Evolutionary conservation across 768 basidiomycete species (phyloP), one percentile per base, ranked within the genome.

Genomic region (Hygrophorus pudorinus): DNA sequence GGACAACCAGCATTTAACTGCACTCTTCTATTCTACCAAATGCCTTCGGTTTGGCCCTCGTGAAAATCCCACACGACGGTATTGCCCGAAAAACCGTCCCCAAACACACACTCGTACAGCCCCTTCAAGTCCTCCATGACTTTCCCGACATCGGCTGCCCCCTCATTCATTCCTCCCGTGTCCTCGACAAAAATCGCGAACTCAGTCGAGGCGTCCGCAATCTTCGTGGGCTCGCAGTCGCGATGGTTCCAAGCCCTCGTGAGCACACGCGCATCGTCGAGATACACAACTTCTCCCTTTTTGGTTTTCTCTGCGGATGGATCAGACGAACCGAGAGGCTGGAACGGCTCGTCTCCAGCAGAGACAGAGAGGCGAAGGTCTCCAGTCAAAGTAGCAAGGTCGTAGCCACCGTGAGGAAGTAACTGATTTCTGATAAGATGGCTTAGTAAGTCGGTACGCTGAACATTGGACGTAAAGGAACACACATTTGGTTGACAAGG

Each of bases 161-260:
- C 18, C 11, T 41, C 20, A 5, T 41, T 21, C 13, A 5, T 16
- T 12, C 8, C 39, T 21, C 20, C 5, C 9, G 39, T 41, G 8
- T 41, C 39, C 20, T 41, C 39, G 20, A 41, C 27, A 21, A 41
- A 41, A 9, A 41, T 41, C 39, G 39, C 39, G 21, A 41, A 41
- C 18, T 41, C 39, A 21, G 9, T 29, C 5, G 39, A 41, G 20
- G 9, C 18, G 14, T 41, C 14, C 27, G 39, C 5, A 21, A 41
- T 41, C 39, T 41, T 41, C 16, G 39, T 41, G 8, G 39, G 39
- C 18, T 41, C 39, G 39, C 39, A 41, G 21, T 41, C 39, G 20
- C 39, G 39, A 21, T 41, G 27, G 27, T 41, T 41, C 39, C 39
- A 41, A 5, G 39, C 39, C 39, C 39, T 10, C 9, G 39, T 41